Evolutionary conservation across 345 rosid species (phyloP), one percentile per base, ranked within the genome.

Genomic region (Euphorbia tirucalli): DNA sequence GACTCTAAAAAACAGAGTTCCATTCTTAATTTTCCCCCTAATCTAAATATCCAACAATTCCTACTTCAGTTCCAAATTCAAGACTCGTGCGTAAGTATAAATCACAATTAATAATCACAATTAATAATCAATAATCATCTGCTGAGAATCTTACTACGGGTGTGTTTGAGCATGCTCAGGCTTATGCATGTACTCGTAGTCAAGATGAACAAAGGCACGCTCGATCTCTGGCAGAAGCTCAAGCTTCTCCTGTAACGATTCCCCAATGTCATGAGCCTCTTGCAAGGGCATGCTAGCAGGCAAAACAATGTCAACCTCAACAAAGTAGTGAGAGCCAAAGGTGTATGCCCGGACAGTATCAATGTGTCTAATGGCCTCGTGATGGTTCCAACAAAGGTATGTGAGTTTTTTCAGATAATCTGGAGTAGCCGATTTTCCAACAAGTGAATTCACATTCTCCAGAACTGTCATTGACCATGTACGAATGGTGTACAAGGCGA

Each of bases 331-430:
- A 46, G 97, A 92, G 7, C 99, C 99, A 27, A 95, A 95, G n/a
- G 98, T 95, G 85, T 95, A 95, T 10, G 98, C 99, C 39, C 98
- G 85, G 69, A 95, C 97, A 0, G 99, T 95, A 27, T 95, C 99
- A 0, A 95, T 95, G 74, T 95, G 97, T 69, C 93, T 86, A 21
- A 95, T 77, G 50, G 96, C 84, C 82, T 82, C 83, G 82, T 92
- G 99, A 74, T 95, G 98, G 79, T 95, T 95, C 99, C 99, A 95
- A 73, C 96, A 92, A 28, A 95, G 93, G 80, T 92, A 95, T 1
- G 99, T 95, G 31, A 95, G 89, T 57, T 95, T 95, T 79, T 92
- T 96, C 30, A 92, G 88, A 69, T 81, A 95, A 52, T 92, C 94
- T 3, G 99, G 99, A 19, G 93, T 74, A 18, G 99, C 99, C 59